Evolutionary conservation across 306 rosid genomes (phyloP).

Genomic region (Psophocarpus tetragonolobus): DNA sequence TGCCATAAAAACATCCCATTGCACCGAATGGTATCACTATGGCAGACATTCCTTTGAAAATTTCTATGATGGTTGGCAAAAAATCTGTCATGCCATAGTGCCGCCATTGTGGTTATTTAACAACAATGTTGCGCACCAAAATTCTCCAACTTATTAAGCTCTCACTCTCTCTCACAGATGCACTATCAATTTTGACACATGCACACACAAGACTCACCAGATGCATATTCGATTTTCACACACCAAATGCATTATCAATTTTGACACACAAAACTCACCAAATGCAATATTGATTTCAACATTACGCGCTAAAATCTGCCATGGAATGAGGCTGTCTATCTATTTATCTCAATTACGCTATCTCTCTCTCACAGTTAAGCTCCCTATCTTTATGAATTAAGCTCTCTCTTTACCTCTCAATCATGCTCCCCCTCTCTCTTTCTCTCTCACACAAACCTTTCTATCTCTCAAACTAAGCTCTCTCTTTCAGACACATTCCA

Average conservation of each 20-base stretch:
- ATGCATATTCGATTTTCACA: no score
- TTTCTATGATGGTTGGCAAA: no score
- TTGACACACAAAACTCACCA: background rate
- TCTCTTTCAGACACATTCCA: background rate
- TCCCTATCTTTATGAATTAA: background rate
- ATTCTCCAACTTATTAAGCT: background rate
- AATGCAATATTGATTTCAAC: background rate
- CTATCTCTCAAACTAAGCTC: background rate
- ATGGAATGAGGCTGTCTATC: background rate
- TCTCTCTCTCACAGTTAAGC: background rate
- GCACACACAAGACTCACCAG: no score
- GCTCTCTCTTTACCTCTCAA: background rate
- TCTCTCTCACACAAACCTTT: background rate
- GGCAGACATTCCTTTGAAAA: no score
- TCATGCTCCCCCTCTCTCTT: background rate
- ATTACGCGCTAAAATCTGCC: background rate
- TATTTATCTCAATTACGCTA: background rate
- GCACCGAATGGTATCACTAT: no score
- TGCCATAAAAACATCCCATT: no score
- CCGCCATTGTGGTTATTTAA: no score
- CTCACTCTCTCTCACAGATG: no score
- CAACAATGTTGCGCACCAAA: no score
- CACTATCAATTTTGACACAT: no score
- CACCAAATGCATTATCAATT: no score
- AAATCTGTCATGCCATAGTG: no score